These are phyloP conservation scores for Borealophlyctis nickersoniae DNA, from an alignment of 192 early-diverging fungal genomes.

Conservation along the genomic window DNA sequence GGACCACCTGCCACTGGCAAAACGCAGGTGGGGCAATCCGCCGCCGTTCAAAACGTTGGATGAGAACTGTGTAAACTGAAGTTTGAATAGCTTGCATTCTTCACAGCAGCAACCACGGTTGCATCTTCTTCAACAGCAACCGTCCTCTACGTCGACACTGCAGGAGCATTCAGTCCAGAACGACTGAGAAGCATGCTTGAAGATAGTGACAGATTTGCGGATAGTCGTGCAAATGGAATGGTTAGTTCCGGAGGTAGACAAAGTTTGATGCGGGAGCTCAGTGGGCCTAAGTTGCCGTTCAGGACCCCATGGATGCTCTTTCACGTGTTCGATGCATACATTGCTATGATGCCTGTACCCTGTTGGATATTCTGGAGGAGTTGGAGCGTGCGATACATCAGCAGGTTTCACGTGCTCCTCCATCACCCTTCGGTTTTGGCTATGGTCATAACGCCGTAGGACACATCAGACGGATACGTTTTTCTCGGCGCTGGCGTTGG, in stretches of 20 bases:
- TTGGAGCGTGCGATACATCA: neutral
- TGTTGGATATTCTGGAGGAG: slow-evolving; percentile 17
- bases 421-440: too few relatives aligned
- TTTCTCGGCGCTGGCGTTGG: neutral
- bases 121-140: slow-evolving; percentile 7
- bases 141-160: slow-evolving; percentile 23
- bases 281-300: neutral
- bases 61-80: too few relatives aligned
- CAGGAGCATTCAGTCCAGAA: slow-evolving; percentile 10
- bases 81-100: slow-evolving; percentile 16
- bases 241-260: neutral
- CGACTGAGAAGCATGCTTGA: slow-evolving; percentile 6
- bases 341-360: slow-evolving; percentile 15
- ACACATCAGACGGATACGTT: neutral
- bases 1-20: slow-evolving; percentile 22
- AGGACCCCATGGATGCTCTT: slow-evolving; percentile 3
- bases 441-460: too few relatives aligned
- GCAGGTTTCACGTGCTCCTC: too few relatives aligned
- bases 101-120: slow-evolving; percentile 11
- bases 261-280: neutral
- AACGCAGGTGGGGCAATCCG: slow-evolving; percentile 15
- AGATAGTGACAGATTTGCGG: slow-evolving; percentile 18
- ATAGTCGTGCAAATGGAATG: slow-evolving; percentile 1
- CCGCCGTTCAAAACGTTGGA: too few relatives aligned
- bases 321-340: slow-evolving; percentile 8